phyloP scores from a whole-genome alignment of 176 grass and related monocot genomes.

The Triticum dicoccoides region DNA sequence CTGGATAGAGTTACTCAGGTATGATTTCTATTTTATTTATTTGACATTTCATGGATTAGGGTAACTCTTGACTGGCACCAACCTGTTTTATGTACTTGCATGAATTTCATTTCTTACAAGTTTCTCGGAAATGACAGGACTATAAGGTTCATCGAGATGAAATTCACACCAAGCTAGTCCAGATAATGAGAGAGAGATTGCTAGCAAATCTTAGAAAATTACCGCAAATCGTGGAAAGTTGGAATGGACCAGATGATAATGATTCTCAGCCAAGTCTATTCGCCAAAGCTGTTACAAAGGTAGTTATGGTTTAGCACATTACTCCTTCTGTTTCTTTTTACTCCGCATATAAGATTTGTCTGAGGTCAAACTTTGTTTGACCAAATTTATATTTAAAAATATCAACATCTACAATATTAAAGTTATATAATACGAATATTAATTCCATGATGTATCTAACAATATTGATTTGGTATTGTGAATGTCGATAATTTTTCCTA shows the following conservation, averaged over 20 bases:
- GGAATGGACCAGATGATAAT: slow-evolving; percentile 77
- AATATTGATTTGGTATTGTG: too few relatives aligned
- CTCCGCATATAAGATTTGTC: too few relatives aligned
- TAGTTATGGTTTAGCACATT: slow-evolving; percentile 26
- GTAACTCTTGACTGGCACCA: background rate
- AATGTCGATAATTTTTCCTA: too few relatives aligned
- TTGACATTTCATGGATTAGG: background rate
- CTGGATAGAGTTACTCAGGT: slow-evolving; percentile 97
- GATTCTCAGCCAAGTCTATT: slow-evolving; percentile 89
- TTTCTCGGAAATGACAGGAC: slow-evolving; percentile 61
- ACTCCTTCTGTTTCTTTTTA: too few relatives aligned
- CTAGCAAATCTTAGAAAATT: slow-evolving; percentile 96
- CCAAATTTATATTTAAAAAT: too few relatives aligned
- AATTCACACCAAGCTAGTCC: slow-evolving; percentile 92
- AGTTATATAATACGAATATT: too few relatives aligned
- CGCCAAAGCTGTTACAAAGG: slow-evolving; percentile 94
- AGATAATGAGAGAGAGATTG: slow-evolving; percentile 99
- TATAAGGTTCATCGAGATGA: slow-evolving; percentile 98
- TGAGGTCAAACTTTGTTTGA: too few relatives aligned
- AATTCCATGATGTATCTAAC: too few relatives aligned
- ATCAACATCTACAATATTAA: too few relatives aligned
- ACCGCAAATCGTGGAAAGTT: slow-evolving; percentile 78
- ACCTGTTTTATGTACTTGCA: slow-evolving; percentile 11
- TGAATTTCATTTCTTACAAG: slow-evolving; percentile 33
- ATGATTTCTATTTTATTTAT: slow-evolving; percentile 17